Evolutionary conservation across 176 grass and related monocot species (phyloP).

Genomic region (Cocos nucifera): DNA sequence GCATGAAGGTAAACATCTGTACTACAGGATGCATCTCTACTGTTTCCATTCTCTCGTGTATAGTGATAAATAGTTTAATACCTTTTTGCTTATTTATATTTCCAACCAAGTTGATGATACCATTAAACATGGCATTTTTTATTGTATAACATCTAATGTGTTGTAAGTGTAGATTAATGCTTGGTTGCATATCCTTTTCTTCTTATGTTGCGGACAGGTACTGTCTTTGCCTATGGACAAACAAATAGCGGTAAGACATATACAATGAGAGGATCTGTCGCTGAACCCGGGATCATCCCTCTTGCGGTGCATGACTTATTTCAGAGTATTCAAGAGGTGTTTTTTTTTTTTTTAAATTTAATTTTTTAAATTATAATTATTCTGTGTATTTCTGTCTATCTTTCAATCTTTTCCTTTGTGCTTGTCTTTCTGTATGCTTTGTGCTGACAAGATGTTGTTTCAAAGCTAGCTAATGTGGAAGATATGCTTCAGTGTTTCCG

Average conservation of each 20-base stretch:
- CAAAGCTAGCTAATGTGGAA: too few relatives aligned
- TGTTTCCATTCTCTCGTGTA: too few relatives aligned
- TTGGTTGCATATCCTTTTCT: not conserved
- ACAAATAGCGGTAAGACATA: slow-evolving; percentile 91
- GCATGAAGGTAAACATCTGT: too few relatives aligned
- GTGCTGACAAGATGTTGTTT: too few relatives aligned
- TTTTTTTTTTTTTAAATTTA: not conserved
- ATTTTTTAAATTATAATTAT: not conserved
- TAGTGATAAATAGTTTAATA: too few relatives aligned
- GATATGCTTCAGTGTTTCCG: too few relatives aligned
- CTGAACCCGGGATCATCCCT: slow-evolving; percentile 79
- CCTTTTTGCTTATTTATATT: too few relatives aligned
- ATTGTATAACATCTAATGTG: not conserved
- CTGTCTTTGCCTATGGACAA: slow-evolving; percentile 97
- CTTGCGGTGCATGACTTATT: slow-evolving; percentile 79
- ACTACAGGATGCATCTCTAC: too few relatives aligned
- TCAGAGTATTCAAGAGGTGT: slow-evolving; percentile 55
- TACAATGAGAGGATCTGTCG: slow-evolving; percentile 71
- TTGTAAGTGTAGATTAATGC: not conserved
- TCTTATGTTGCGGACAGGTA: slow-evolving; percentile 35
- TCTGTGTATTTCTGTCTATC: not conserved
- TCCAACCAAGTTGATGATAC: too few relatives aligned
- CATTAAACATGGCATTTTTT: too few relatives aligned
- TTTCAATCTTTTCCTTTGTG: too few relatives aligned
- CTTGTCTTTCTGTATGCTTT: too few relatives aligned